Base-by-base conservation (phyloP, 495 filamentous ascomycete species). In the Xylaria curta region DNA sequence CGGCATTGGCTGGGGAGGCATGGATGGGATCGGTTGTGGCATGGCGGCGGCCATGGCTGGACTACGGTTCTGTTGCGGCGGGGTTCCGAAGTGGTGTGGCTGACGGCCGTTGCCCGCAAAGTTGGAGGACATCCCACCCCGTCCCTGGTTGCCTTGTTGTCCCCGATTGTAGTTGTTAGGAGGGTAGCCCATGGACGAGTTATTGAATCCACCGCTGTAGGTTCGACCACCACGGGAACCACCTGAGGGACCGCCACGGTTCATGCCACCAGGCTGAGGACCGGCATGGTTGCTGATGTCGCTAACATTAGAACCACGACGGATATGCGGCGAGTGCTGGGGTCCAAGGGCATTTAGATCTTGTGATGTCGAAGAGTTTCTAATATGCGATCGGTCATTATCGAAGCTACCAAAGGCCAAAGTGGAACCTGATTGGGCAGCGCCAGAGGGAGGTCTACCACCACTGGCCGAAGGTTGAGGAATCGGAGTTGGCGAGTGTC, bases 391-490 rank as follows among this genome's bases (percentile, higher is more conserved):
- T 76, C 90, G 86, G 70, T 94, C 91, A 74, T 89, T 91, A 72
- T 89, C 89, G 71, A 95, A 89, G 80, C 92, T 94, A 70, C 94
- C 94, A 84, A 97, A 97, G 74, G 88, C 93, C 67, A 92, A 8
- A 21, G 51, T 78, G 75, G 88, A 88, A 26, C 85, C 85, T 74
- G 90, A 89, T 70, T 85, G 86, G 72, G 91, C 89, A 74, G 91
- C 86, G 58, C 87, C 87, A 13, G 92, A 92, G 38, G 92, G 92
- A 54, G 93, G 93, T 81, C 92, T 87, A 75, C 94, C 94, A 76
- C 94, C 94, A 81, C 94, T 97, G 47, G 91, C 91, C 47, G 92
- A 88, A 60, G 92, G 92, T 80, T 93, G 92, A 24, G 94, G 94
- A 66, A 98, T 98, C 7, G 95, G 95, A 26, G 92, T 93, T 3